phyloP scores from a whole-genome alignment of 768 basidiomycete genomes.

The Pisolithus marmoratus region DNA sequence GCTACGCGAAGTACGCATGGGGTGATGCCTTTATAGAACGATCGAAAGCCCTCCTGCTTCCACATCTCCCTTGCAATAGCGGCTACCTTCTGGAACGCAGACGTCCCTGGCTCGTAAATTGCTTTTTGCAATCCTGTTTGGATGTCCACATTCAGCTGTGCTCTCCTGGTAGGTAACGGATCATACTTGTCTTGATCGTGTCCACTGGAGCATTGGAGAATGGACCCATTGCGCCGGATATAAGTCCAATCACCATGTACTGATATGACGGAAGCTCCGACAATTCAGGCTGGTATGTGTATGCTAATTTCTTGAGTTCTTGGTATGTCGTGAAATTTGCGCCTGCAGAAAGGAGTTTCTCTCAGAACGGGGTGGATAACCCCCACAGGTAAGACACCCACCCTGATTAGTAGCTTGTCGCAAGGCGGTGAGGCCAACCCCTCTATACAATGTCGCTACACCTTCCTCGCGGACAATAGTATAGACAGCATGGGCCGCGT shows the following conservation, averaged over 20 bases:
- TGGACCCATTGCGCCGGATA: constrained; percentile 97
- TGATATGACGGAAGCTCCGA: constrained; percentile 87
- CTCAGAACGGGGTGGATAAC: not conserved
- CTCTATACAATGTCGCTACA: constrained; percentile 76
- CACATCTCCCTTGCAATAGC: constrained; percentile 91
- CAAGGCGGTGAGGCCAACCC: constrained; percentile 88
- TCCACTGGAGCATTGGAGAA: constrained; percentile 97
- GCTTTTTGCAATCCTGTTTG: constrained; percentile 77
- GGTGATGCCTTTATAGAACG: constrained; percentile 99
- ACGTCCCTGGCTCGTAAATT: constrained; percentile 63
- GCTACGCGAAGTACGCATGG: constrained; percentile 94
- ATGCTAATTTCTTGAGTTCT: constrained; percentile 84
- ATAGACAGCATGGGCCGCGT: constrained; percentile 95
- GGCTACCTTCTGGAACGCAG: constrained; percentile 73
- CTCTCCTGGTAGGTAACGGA: not conserved
- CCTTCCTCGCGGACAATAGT: constrained; percentile 94
- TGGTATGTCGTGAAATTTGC: constrained; percentile 99
- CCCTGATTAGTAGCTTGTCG: constrained; percentile 98
- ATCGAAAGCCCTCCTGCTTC: constrained; percentile 76
- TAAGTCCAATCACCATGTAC: constrained; percentile 89
- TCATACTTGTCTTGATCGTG: constrained; percentile 89
- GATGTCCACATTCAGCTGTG: constrained; percentile 2
- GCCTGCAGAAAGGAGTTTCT: constrained; percentile 38
- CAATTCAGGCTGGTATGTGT: constrained; percentile 72
- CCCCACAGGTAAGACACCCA: constrained; percentile 18